Percentiles rank a stretch among this genome's conserved stretches.
Evolutionary conservation across 2,329 filamentous ascomycete species (phyloP).

Genomic region (Graphilbum fragrans): DNA sequence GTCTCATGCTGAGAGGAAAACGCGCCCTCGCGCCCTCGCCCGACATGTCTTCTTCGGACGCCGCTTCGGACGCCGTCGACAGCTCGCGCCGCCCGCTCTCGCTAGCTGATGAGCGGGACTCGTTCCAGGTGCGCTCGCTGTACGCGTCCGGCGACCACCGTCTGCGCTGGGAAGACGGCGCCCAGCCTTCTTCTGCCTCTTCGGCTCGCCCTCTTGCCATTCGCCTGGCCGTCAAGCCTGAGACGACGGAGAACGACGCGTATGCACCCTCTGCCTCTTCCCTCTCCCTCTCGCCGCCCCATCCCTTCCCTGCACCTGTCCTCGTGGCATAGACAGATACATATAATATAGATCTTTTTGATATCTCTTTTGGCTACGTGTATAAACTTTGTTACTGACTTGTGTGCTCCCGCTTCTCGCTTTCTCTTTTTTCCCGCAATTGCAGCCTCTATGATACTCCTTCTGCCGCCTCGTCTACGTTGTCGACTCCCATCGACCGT

Average conservation of each 20-base stretch:
- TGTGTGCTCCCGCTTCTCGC: neutral
- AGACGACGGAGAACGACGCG: neutral
- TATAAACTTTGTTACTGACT: too few species aligned
- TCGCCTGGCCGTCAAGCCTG: neutral
- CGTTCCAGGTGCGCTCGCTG: slow-evolving; percentile 56
- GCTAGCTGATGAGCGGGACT: slow-evolving; percentile 47
- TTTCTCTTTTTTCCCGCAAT: neutral
- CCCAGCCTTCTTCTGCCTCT: neutral
- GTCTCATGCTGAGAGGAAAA: slow-evolving; percentile 46
- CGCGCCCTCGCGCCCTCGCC: slow-evolving; percentile 10
- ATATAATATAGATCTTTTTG: neutral
- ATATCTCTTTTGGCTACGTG: neutral
- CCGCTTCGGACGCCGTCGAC: neutral
- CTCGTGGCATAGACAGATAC: neutral
- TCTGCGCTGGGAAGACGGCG: slow-evolving; percentile 39
- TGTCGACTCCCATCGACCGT: neutral
- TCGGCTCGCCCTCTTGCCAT: neutral
- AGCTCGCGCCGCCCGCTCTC: slow-evolving; percentile 26
- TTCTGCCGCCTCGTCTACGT: neutral
- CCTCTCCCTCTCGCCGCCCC: slow-evolving; percentile 1
- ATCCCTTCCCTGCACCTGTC: neutral
- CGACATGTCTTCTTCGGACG: too few species aligned
- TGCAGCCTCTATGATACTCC: neutral
- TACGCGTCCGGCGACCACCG: slow-evolving; percentile 45
- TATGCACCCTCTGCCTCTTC: slow-evolving; percentile 1